A percentile compares a stretch with the other conserved stretches of the same genome.
These are phyloP conservation scores for Aegilops bicornis DNA, from an alignment of 176 grass and related monocot genomes.

Conservation along the genomic window DNA sequence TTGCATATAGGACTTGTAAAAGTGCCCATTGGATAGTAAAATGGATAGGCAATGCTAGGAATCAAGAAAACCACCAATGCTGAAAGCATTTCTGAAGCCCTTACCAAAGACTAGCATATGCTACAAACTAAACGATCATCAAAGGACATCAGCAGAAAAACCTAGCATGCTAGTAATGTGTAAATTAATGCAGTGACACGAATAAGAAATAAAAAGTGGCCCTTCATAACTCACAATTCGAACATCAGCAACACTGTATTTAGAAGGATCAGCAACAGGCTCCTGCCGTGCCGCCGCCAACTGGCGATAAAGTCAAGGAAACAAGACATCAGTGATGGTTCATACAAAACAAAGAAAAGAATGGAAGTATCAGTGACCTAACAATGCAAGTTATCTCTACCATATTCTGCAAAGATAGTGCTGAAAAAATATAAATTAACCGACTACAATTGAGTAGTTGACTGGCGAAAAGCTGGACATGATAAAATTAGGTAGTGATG, in stretches of 20 bases:
- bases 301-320: slow-evolving; percentile 32
- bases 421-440: slow-evolving; percentile 7
- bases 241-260: slow-evolving; percentile 85
- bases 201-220: neutral
- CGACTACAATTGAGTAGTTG: neutral
- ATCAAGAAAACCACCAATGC: neutral
- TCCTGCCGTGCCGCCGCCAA: slow-evolving; percentile 60
- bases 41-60: neutral
- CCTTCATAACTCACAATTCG: slow-evolving; percentile 77
- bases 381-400: neutral
- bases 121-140: slow-evolving; percentile 5
- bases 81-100: neutral
- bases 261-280: slow-evolving; percentile 54
- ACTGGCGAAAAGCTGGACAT: slow-evolving; percentile 18
- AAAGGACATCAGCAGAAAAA: neutral
- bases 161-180: neutral
- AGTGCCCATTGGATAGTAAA: neutral
- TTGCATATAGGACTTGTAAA: neutral
- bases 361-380: neutral
- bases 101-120: neutral
- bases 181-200: neutral
- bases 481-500: slow-evolving; percentile 19
- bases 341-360: slow-evolving; percentile 20
- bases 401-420: neutral
- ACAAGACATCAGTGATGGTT: neutral